These are phyloP conservation scores for Verticillium tricorpus DNA, from an alignment of 2,329 filamentous ascomycete genomes.

Conservation along the genomic window DNA sequence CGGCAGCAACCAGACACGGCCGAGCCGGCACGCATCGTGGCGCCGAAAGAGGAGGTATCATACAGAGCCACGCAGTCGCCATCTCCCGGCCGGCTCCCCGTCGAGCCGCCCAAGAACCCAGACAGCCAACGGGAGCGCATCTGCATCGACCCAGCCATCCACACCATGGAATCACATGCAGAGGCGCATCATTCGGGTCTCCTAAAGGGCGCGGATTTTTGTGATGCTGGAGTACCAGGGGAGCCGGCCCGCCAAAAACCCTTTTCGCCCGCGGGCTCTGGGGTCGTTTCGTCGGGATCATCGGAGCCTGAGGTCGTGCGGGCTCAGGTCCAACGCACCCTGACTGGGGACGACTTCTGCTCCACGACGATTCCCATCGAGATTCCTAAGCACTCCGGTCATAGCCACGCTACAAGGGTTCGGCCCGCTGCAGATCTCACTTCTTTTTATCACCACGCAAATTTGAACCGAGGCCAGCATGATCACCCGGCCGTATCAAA, in stretches of 20 bases:
- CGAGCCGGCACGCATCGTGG: neutral
- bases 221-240: conserved; percentile 12
- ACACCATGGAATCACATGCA: conserved; percentile 8
- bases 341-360: conserved; percentile 11
- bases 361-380: conserved; percentile 9
- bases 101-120: neutral
- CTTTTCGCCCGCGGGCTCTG: neutral
- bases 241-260: conserved; percentile 5
- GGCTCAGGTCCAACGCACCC: conserved; percentile 13
- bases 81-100: neutral
- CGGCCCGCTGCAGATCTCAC: conserved; percentile 17
- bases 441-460: conserved; percentile 6
- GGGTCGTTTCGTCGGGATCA: conserved; percentile 9
- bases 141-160: conserved; percentile 10
- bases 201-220: conserved; percentile 15
- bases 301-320: conserved; percentile 13
- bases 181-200: conserved; percentile 13
- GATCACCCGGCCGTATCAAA: conserved; percentile 14
- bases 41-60: neutral
- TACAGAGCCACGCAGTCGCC: neutral
- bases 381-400: conserved; percentile 13
- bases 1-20: neutral
- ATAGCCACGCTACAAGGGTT: conserved; percentile 19
- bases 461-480: conserved; percentile 2
- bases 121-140: conserved; percentile 3